Evolutionary conservation across 495 filamentous ascomycete species (phyloP), one percentile per base, ranked within the genome.

Genomic region (Clavariopsis aquatica): DNA sequence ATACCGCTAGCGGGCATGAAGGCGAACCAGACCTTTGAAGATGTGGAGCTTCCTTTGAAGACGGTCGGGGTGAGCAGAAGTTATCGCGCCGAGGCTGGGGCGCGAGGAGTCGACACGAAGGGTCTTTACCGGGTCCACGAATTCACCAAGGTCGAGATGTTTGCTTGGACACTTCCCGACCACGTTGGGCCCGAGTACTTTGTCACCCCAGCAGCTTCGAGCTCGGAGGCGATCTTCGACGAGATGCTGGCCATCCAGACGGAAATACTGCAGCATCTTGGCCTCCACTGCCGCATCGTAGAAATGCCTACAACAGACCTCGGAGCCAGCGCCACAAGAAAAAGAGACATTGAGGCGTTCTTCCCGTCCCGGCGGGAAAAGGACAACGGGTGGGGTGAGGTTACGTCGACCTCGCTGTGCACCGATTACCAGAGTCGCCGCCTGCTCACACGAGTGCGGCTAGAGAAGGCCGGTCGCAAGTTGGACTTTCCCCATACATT

Each of bases 91-190:
- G 94, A 98, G 76, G 95, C 94, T 1, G 94, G 94, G 20, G 87
- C 90, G 5, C 81, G 94, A 20, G 94, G 94, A 31, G 85, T 85
- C 23, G 91, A 96, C 43, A 95, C 90, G 8, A 97, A 97, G 77
- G 94, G 94, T 9, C 81, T 98, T 7, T 98, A 98, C 77, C 87
- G 94, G 13, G 94, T 98, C n/a, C 94, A 98, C 78, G 94, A 98
- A 74, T 98, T 98, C 77, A 96, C 92, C 41, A 98, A 98, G 72
- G 93, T 98, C 1, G 94, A 98, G 74, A 85, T 98, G 79, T 98
- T 98, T 73, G 90, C 86, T 0, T 98, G 93, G 93, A 85, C 85
- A 5, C 47, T 77, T 0, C 85, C 87, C 10, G 79, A 79, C 24
- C 55, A 65, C 28, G 24, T 38, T 46, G 57, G 43, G 1, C 12